Conservation (phyloP, 352 stramenopile genomes). For the Phytophthora cajani region DNA sequence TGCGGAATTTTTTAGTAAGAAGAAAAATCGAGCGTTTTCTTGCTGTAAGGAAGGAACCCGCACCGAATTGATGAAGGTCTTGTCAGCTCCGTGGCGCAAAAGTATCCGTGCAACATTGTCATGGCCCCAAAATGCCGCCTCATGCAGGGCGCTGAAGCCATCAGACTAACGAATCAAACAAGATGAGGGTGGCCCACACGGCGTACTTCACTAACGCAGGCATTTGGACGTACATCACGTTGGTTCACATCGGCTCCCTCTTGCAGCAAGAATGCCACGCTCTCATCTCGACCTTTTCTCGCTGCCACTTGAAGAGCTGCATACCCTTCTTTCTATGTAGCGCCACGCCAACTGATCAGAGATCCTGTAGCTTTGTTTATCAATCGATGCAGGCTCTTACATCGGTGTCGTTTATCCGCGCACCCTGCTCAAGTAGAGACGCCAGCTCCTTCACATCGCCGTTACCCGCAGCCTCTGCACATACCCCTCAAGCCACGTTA, state of each 20-base stretch:
- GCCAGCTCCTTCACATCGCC: slow-evolving; percentile 46
- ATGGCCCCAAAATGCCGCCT: slow-evolving; percentile 67
- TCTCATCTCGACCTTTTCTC: slow-evolving; percentile 61
- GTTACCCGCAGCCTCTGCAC: slow-evolving; percentile 50
- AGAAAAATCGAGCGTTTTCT: neutral
- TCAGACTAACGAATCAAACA: slow-evolving; percentile 49
- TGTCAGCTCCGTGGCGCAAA: slow-evolving; percentile 60
- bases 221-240: slow-evolving; percentile 47
- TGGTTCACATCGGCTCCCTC: slow-evolving; percentile 65
- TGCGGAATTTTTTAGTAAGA: neutral
- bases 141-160: slow-evolving; percentile 72
- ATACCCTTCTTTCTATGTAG: slow-evolving; percentile 66
- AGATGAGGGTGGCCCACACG: neutral
- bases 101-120: slow-evolving; percentile 70
- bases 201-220: neutral
- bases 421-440: slow-evolving; percentile 52
- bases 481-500: neutral
- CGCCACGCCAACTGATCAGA: no score
- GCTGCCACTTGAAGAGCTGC: slow-evolving; percentile 58
- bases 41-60: neutral
- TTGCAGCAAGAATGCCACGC: slow-evolving; percentile 62
- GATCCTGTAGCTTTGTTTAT: neutral
- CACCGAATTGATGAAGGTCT: slow-evolving; percentile 63
- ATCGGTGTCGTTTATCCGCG: slow-evolving; percentile 64
- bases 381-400: slow-evolving; percentile 15